Evolutionary conservation across 441 rosid species (phyloP).

Genomic region (Gossypium aridum): DNA sequence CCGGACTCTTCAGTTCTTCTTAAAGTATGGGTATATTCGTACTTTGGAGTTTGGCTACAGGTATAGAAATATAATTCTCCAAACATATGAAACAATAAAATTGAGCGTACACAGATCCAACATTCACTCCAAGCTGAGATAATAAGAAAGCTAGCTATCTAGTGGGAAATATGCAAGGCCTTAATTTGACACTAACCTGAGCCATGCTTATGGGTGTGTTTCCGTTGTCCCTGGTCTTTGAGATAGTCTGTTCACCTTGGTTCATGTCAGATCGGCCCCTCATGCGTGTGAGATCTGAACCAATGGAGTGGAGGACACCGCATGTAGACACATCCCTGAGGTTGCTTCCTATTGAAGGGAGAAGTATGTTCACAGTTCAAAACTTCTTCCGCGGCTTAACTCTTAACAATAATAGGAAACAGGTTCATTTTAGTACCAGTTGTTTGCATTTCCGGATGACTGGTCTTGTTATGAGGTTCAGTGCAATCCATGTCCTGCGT

Average conservation of each 20-base stretch:
- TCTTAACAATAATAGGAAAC: neutral
- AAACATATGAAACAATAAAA: neutral
- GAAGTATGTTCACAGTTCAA: neutral
- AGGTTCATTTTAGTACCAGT: conserved; percentile 22
- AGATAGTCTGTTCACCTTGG: conserved; percentile 54
- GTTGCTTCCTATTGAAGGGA: conserved; percentile 29
- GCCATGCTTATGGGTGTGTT: conserved; percentile 71
- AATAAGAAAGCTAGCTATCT: neutral
- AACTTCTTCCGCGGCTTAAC: neutral
- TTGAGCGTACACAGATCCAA: neutral
- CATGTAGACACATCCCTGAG: conserved; percentile 63
- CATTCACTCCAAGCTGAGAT: neutral
- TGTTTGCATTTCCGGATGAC: conserved; percentile 18
- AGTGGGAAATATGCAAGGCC: neutral
- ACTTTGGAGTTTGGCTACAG: too few species aligned
- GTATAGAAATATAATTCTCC: too few species aligned
- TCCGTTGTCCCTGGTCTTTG: conserved; percentile 43
- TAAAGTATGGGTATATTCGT: too few species aligned
- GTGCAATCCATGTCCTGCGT: conserved; percentile 48
- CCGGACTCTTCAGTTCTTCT: too few species aligned
- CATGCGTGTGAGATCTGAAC: conserved; percentile 89
- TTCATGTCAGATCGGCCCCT: conserved; percentile 49
- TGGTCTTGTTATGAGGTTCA: conserved; percentile 26
- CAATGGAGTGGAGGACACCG: conserved; percentile 79
- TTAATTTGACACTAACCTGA: conserved; percentile 33